Evolutionary conservation across 2,329 filamentous ascomycete genomes (phyloP).

Genomic region (Clarireedia paspali): DNA sequence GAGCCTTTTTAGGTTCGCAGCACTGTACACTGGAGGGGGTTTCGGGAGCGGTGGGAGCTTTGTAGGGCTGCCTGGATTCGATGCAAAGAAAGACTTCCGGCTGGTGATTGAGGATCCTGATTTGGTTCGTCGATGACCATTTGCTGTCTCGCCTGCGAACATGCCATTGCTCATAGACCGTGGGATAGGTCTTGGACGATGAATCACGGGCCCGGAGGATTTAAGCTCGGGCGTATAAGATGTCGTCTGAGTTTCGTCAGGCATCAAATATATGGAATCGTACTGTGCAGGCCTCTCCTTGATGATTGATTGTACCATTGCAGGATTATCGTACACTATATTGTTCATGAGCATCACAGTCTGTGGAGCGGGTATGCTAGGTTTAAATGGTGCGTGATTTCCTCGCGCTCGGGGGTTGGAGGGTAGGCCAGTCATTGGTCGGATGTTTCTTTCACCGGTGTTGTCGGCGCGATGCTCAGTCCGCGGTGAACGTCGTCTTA

Average conservation of each 20-base stretch:
- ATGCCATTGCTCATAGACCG: constrained; percentile 35
- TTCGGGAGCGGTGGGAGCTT: constrained; percentile 43
- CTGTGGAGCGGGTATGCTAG: constrained; percentile 30
- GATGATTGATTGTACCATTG: constrained; percentile 41
- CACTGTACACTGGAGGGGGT: constrained; percentile 34
- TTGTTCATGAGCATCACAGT: constrained; percentile 50
- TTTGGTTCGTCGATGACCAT: constrained; percentile 37
- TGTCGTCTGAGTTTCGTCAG: neutral
- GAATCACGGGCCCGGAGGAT: constrained; percentile 25
- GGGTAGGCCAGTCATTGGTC: constrained; percentile 18
- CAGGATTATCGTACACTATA: constrained; percentile 47
- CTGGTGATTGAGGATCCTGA: constrained; percentile 40
- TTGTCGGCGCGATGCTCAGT: constrained; percentile 17
- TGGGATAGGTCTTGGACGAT: constrained; percentile 28
- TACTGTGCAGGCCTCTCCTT: constrained; percentile 31
- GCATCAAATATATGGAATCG: constrained; percentile 6
- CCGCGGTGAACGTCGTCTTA: constrained; percentile 27
- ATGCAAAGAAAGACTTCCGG: constrained; percentile 39
- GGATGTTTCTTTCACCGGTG: constrained; percentile 15
- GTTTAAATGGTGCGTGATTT: constrained; percentile 10
- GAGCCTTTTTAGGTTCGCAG: constrained; percentile 33
- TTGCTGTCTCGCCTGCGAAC: constrained; percentile 39
- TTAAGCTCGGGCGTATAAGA: constrained; percentile 12
- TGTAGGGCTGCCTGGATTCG: constrained; percentile 39
- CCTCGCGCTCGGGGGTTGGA: constrained; percentile 22